Evolutionary conservation across 2,329 filamentous ascomycete genomes (phyloP).

Genomic region (Penicillium sumatraense): DNA sequence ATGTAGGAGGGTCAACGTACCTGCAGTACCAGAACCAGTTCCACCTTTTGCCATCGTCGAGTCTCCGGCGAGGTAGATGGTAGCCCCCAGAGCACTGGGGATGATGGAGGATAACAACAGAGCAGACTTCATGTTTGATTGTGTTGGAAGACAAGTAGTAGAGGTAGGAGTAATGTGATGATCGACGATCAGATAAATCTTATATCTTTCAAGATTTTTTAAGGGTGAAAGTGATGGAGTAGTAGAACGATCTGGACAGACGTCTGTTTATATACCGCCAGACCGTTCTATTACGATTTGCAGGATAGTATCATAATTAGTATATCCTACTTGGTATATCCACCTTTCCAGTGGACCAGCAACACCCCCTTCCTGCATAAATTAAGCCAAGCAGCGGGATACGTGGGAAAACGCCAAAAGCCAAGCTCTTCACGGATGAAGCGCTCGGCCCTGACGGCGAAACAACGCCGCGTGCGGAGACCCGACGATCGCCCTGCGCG

Average conservation of each 20-base stretch:
- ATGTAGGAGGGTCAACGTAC: conserved; percentile 14
- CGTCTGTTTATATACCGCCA: too few relatives aligned
- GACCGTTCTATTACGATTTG: too few relatives aligned
- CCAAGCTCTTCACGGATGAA: conserved; percentile 1
- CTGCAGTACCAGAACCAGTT: conserved; percentile 28
- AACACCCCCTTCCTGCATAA: background rate
- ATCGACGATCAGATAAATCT: too few relatives aligned
- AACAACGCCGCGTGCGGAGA: conserved; percentile 10
- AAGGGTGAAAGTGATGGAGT: background rate
- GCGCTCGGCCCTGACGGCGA: conserved; percentile 13
- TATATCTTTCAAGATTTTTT: too few relatives aligned
- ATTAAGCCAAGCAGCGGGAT: conserved; percentile 7
- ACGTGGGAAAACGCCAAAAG: conserved; percentile 21
- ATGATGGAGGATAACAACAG: conserved; percentile 25
- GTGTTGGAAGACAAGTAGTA: too few relatives aligned
- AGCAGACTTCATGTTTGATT: conserved; percentile 26
- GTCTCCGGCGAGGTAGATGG: conserved; percentile 39
- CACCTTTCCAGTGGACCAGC: too few relatives aligned
- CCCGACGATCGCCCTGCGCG: conserved; percentile 4
- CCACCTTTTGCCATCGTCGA: conserved; percentile 39
- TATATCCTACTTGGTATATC: background rate
- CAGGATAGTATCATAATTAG: background rate
- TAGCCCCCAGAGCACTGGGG: conserved; percentile 28
- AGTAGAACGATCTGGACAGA: background rate
- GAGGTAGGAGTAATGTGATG: too few relatives aligned